A percentile compares a stretch with the other conserved stretches of the same genome.
Evolutionary conservation across 768 basidiomycete species (phyloP).

Genomic region (Russula sp.): DNA sequence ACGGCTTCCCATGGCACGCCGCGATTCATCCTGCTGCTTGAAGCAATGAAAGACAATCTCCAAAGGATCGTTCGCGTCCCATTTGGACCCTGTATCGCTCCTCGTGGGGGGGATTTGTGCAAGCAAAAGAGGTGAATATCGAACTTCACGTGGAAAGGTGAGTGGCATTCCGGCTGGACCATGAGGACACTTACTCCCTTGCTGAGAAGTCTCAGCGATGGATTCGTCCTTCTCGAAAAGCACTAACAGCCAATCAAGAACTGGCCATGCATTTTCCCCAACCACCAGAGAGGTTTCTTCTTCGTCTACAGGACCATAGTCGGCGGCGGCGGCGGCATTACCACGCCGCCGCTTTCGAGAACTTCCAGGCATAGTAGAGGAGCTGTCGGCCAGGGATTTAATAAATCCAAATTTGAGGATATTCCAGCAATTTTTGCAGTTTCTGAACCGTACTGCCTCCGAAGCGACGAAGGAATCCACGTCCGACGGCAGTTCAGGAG

Average conservation of each 20-base stretch:
- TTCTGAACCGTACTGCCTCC: constrained; percentile 19
- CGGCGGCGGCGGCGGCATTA: constrained; percentile 21
- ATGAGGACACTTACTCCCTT: constrained; percentile 29
- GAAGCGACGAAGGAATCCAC: constrained; percentile 17
- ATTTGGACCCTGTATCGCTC: constrained; percentile 40
- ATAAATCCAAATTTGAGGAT: constrained; percentile 20
- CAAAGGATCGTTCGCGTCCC: constrained; percentile 47
- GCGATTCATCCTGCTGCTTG: constrained; percentile 24
- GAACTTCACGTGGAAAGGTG: constrained; percentile 26
- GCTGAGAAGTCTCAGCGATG: constrained; percentile 29
- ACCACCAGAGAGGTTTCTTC: constrained; percentile 32
- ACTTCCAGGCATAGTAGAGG: constrained; percentile 7
- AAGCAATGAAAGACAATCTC: constrained; percentile 34
- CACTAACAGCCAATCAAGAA: constrained; percentile 60
- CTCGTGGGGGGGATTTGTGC: constrained; percentile 52
- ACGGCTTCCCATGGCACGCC: constrained; percentile 24
- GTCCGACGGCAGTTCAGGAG: constrained; percentile 7
- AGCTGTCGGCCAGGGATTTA: not conserved
- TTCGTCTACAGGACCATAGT: constrained; percentile 26
- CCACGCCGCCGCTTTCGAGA: constrained; percentile 25
- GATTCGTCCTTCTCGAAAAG: constrained; percentile 65
- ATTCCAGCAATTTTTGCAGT: constrained; percentile 23
- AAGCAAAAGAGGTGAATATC: constrained; percentile 47
- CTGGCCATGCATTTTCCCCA: constrained; percentile 58
- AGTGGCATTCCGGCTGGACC: not conserved